Conservation (phyloP, 768 basidiomycete genomes). For the Leccinum boreale region DNA sequence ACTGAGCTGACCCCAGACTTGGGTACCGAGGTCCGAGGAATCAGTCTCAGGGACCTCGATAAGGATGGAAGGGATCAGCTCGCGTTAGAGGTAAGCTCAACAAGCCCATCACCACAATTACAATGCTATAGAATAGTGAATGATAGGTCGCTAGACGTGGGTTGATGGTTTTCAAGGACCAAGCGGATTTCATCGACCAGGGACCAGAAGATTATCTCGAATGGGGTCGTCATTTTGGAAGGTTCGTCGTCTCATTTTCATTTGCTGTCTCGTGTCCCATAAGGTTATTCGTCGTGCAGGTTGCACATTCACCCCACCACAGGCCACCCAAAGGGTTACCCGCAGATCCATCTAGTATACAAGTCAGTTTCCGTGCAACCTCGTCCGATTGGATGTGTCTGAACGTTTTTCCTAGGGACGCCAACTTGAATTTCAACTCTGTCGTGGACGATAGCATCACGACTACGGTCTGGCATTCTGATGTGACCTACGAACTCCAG, state of each 20-base stretch:
- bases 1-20: too few species aligned
- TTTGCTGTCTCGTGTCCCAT: neutral
- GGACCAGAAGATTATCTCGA: constrained; percentile 63
- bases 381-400: neutral
- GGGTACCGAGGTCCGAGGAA: constrained; percentile 64
- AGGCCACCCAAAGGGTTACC: constrained; percentile 69
- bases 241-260: constrained; percentile 33
- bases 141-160: constrained; percentile 66
- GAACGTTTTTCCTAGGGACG: constrained; percentile 47
- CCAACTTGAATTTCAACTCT: constrained; percentile 56
- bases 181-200: constrained; percentile 71
- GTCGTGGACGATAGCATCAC: constrained; percentile 57
- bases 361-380: constrained; percentile 31
- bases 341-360: constrained; percentile 82
- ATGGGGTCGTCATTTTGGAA: constrained; percentile 70
- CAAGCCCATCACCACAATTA: neutral
- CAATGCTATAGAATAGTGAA: neutral
- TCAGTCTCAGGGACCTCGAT: constrained; percentile 62
- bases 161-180: constrained; percentile 73
- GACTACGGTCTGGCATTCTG: constrained; percentile 68
- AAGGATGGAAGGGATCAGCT: constrained; percentile 63
- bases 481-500: constrained; percentile 82
- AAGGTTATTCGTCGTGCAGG: constrained; percentile 28
- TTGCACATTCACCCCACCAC: constrained; percentile 83
- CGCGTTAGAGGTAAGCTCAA: constrained; percentile 55